Evolutionary conservation across 2,329 filamentous ascomycete genomes (phyloP).

Genomic region (Aspergillus viridinutans): DNA sequence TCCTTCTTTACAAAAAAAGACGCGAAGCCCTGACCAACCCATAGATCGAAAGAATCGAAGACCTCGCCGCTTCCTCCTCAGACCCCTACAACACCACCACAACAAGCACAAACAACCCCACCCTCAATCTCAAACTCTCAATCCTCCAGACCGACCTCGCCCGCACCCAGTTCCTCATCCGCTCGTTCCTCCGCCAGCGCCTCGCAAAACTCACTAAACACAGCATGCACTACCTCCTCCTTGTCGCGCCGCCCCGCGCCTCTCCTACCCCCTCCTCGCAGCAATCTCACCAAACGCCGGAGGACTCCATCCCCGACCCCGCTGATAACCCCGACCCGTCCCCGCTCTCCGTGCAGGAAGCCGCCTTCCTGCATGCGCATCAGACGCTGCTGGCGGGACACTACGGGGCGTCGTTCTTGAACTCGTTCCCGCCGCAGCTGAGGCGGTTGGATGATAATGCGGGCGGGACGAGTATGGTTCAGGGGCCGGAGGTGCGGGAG

Average conservation of each 20-base stretch:
- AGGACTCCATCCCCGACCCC: constrained; percentile 33
- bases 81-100: constrained; percentile 41
- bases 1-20: too few species aligned
- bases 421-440: constrained; percentile 71
- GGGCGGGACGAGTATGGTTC: constrained; percentile 88
- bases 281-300: constrained; percentile 13
- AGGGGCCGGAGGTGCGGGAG: constrained; percentile 73
- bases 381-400: constrained; percentile 80
- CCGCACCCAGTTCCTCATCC: constrained; percentile 84
- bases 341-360: constrained; percentile 71
- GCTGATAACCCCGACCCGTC: constrained; percentile 40
- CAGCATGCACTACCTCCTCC: constrained; percentile 48
- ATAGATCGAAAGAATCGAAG: constrained; percentile 64
- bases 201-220: constrained; percentile 65
- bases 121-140: constrained; percentile 87
- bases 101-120: constrained; percentile 81
- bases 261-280: constrained; percentile 13
- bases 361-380: constrained; percentile 77
- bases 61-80: constrained; percentile 43
- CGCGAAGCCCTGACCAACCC: not conserved
- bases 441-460: constrained; percentile 86
- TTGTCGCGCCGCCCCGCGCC: constrained; percentile 15
- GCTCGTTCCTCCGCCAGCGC: constrained; percentile 76
- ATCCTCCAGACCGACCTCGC: constrained; percentile 96
- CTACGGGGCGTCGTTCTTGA: constrained; percentile 80